phyloP scores from a whole-genome alignment of 805 yeast genomes.

The Candida hispaniensis region DNA sequence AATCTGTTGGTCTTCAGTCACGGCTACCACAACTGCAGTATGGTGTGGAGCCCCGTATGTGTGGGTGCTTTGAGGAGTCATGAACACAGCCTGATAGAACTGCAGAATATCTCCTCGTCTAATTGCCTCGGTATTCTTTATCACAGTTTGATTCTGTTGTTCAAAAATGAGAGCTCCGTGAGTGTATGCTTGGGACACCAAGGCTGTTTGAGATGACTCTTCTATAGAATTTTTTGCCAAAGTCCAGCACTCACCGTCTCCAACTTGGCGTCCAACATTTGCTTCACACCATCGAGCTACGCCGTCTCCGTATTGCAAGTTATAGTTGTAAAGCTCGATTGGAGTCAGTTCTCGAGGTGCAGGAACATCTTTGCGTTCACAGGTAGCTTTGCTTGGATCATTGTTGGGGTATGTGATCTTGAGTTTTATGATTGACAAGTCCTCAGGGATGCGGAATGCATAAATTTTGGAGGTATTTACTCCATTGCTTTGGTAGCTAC shows the following conservation, averaged over 20 bases:
- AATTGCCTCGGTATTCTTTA: conserved; percentile 21
- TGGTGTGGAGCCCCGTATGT: conserved; percentile 30
- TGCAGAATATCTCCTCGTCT: conserved; percentile 32
- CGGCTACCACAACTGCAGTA: conserved; percentile 28
- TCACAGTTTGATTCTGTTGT: conserved; percentile 17
- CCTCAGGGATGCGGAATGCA: conserved; percentile 26
- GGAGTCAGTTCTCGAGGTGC: conserved; percentile 33
- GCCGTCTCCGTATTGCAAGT: conserved; percentile 25
- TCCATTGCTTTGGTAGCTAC: conserved; percentile 20
- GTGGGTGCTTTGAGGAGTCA: conserved; percentile 13
- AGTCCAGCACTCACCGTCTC: conserved; percentile 35
- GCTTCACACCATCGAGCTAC: conserved; percentile 31
- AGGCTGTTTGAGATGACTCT: conserved; percentile 21
- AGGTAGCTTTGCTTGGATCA: conserved; percentile 32
- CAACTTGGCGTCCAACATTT: conserved; percentile 27
- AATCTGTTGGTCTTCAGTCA: conserved; percentile 20
- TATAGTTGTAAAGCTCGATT: conserved; percentile 23
- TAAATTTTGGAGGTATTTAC: conserved; percentile 20
- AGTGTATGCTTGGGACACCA: conserved; percentile 25
- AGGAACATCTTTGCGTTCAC: conserved; percentile 30
- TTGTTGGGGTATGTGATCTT: conserved; percentile 26
- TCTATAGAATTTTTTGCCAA: conserved; percentile 30
- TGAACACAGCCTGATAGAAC: conserved; percentile 25
- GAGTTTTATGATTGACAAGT: conserved; percentile 27
- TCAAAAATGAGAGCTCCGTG: conserved; percentile 27